Conservation (phyloP, 305 asterid genomes). For the Fraxinus dipetala region DNA sequence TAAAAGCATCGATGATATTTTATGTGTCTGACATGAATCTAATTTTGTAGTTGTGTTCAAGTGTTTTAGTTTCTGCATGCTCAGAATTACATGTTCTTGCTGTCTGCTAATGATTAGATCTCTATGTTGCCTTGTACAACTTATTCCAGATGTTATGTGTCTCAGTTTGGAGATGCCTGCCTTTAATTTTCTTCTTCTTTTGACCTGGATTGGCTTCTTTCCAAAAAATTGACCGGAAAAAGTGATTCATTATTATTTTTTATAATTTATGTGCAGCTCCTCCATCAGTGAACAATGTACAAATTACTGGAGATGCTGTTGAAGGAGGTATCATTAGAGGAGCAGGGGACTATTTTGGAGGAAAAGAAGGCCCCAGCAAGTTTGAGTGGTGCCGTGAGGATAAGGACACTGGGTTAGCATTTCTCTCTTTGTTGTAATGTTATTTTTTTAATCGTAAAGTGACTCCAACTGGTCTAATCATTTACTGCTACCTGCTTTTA, state of each 20-base stretch:
- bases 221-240: background rate
- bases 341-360: constrained; percentile 86
- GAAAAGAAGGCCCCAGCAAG: constrained; percentile 99
- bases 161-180: background rate
- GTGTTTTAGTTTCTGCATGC: constrained; percentile 5
- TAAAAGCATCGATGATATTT: constrained; percentile 5
- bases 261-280: constrained; percentile 64
- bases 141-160: background rate
- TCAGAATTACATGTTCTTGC: background rate
- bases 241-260: constrained; percentile 7
- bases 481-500: constrained; percentile 9
- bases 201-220: constrained; percentile 7
- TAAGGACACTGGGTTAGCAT: constrained; percentile 71
- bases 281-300: constrained; percentile 84
- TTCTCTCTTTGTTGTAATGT: constrained; percentile 24
- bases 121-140: background rate
- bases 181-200: constrained; percentile 3
- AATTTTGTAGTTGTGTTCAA: constrained; percentile 2
- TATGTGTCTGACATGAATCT: background rate
- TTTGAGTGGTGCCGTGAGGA: constrained; percentile 91
- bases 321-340: constrained; percentile 83
- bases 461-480: constrained; percentile 22
- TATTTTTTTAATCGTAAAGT: constrained; percentile 13
- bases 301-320: constrained; percentile 69
- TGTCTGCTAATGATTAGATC: background rate